A percentile compares a stretch with the other conserved stretches of the same genome.
These are phyloP conservation scores for Apiospora sp. DNA, from an alignment of 2,329 filamentous ascomycete species.

Conservation along the genomic window DNA sequence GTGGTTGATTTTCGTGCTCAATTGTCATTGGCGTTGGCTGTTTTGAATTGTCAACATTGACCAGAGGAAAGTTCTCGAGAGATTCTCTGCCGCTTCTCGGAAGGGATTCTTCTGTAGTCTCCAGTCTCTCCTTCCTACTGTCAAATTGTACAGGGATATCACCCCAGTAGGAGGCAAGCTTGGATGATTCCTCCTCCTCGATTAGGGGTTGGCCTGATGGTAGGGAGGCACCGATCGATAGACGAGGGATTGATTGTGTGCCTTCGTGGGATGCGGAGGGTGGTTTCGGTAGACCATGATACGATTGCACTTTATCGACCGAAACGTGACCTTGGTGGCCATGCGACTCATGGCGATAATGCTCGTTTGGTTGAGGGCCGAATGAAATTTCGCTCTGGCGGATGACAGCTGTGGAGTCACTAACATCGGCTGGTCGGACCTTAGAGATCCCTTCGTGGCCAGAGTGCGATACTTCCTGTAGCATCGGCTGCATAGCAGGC, in stretches of 20 bases:
- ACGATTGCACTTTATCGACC: slow-evolving; percentile 33
- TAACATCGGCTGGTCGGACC: slow-evolving; percentile 17
- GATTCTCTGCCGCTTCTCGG: not conserved
- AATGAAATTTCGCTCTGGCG: slow-evolving; percentile 22
- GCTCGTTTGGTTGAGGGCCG: not conserved
- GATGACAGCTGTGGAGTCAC: not conserved
- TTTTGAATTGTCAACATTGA: not conserved
- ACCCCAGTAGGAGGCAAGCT: slow-evolving; percentile 37
- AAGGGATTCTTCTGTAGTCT: not conserved
- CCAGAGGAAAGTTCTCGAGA: not conserved
- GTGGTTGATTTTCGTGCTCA: not conserved
- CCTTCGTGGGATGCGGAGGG: not conserved
- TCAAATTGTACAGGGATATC: slow-evolving; percentile 26
- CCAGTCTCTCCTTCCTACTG: not conserved
- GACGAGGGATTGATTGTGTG: slow-evolving; percentile 26
- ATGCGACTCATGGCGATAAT: slow-evolving; percentile 27
- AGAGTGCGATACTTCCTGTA: not conserved
- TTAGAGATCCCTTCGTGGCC: slow-evolving; percentile 23
- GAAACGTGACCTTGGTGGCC: slow-evolving; percentile 30
- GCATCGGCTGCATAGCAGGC: slow-evolving; percentile 27
- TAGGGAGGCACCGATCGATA: slow-evolving; percentile 7
- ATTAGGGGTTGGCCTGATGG: not conserved
- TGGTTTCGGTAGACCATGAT: slow-evolving; percentile 24
- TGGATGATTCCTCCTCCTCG: slow-evolving; percentile 28
- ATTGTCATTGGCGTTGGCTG: not conserved